phyloP scores from a whole-genome alignment of 2,329 filamentous ascomycete genomes.

The Aspergillus ochraceoroseus region DNA sequence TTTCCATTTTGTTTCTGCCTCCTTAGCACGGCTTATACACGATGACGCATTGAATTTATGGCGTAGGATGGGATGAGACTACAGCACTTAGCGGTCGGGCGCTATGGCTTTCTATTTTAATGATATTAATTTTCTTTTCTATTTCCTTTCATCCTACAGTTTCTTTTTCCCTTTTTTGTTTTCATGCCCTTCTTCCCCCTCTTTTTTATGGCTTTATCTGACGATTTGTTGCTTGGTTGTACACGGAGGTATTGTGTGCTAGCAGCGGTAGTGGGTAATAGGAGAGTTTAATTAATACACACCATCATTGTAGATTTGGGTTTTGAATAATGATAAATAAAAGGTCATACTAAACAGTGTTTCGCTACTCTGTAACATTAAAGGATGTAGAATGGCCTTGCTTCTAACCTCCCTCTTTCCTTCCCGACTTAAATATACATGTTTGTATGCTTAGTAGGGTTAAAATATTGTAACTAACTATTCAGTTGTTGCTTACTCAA shows the following conservation, averaged over 20 bases:
- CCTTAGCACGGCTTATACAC: conserved; percentile 1
- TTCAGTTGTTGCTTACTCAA: too few species aligned
- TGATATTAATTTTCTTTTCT: background rate
- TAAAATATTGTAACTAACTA: too few species aligned
- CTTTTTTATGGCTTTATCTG: background rate
- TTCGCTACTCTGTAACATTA: too few species aligned
- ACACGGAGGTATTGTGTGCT: conserved; percentile 5
- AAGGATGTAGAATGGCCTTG: too few species aligned
- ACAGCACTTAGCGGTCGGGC: conserved; percentile 2
- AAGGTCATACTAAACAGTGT: too few species aligned
- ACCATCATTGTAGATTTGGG: too few species aligned
- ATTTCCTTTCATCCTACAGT: background rate
- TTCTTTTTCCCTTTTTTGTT: background rate
- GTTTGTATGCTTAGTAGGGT: too few species aligned
- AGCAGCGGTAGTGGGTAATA: too few species aligned
- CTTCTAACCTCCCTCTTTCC: too few species aligned
- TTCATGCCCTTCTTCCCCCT: background rate
- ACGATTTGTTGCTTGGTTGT: conserved; percentile 7
- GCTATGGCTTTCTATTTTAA: background rate
- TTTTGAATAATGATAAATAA: too few species aligned
- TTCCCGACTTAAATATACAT: too few species aligned
- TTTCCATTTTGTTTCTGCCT: background rate
- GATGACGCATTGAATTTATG: conserved; percentile 9
- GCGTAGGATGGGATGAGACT: conserved; percentile 7
- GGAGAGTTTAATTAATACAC: too few species aligned